Evolutionary conservation across 768 basidiomycete species (phyloP).

Genomic region (Kwoniella mangroviensis): DNA sequence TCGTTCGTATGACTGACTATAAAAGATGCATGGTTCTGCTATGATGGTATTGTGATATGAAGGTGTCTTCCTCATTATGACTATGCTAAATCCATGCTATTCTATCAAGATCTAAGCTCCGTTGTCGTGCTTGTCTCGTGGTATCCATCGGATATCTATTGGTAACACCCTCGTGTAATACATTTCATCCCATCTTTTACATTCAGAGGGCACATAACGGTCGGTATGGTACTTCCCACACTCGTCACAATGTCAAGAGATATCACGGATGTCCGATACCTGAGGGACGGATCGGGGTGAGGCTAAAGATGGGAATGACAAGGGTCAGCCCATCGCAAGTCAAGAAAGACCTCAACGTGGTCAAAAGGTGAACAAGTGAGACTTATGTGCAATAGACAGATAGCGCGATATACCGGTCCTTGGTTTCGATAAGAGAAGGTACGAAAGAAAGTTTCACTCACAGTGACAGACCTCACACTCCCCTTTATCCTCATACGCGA

Average conservation of each 20-base stretch:
- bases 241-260: conserved; percentile 25
- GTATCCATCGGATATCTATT: neutral
- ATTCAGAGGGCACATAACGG: neutral
- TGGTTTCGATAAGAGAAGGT: too few relatives aligned
- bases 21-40: too few relatives aligned
- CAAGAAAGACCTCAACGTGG: too few relatives aligned
- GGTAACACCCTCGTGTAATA: neutral
- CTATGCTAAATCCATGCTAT: too few relatives aligned
- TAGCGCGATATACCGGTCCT: neutral
- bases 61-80: too few relatives aligned
- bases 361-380: too few relatives aligned
- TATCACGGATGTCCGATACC: conserved; percentile 13
- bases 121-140: neutral
- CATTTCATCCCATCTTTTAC: neutral
- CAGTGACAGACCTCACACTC: conserved; percentile 4
- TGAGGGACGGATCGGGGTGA: neutral
- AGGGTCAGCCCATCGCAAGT: neutral
- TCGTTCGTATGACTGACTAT: too few relatives aligned
- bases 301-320: neutral
- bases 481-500: conserved; percentile 9
- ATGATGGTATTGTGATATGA: too few relatives aligned
- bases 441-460: conserved; percentile 7
- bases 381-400: too few relatives aligned
- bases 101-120: too few relatives aligned
- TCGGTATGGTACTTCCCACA: conserved; percentile 12